Evolutionary conservation across 1,139 yeast species (phyloP).

Genomic region (Wickerhamomyces sp.): DNA sequence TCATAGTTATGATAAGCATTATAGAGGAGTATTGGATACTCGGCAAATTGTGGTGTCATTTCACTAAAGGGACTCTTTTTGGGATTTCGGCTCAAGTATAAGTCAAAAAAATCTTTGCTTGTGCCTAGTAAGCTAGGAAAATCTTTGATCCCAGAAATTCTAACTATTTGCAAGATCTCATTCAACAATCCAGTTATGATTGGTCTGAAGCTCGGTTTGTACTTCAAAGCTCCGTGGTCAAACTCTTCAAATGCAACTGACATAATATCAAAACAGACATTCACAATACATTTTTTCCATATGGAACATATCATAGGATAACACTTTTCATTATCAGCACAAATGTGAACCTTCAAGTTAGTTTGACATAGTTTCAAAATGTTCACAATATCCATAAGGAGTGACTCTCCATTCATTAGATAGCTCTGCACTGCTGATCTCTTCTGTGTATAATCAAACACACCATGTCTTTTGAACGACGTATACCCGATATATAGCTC

Average conservation of each 20-base stretch:
- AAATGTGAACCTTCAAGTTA: background rate
- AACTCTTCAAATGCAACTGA: constrained; percentile 6
- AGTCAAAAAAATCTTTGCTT: background rate
- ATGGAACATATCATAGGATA: background rate
- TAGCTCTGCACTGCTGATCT: background rate
- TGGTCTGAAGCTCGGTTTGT: constrained; percentile 1
- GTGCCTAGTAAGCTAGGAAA: background rate
- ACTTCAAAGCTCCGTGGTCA: background rate
- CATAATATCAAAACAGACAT: constrained; percentile 2
- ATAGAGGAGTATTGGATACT: background rate
- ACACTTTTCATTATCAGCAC: background rate
- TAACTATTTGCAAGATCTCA: constrained; percentile 3
- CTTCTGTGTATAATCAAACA: background rate
- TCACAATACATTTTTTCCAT: constrained; percentile 2
- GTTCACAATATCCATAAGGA: background rate
- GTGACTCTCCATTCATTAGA: background rate
- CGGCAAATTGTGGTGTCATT: background rate
- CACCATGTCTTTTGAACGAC: background rate
- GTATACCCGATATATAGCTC: constrained; percentile 4
- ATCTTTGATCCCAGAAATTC: background rate
- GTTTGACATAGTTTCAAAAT: background rate
- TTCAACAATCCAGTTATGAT: constrained; percentile 3
- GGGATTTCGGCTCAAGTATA: background rate
- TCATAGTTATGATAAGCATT: constrained; percentile 3
- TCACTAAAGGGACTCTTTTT: background rate